A percentile compares a stretch with the other conserved stretches of the same genome.
Conservation (phyloP, 148 eudicot species). For the Gaultheria prostrata region DNA sequence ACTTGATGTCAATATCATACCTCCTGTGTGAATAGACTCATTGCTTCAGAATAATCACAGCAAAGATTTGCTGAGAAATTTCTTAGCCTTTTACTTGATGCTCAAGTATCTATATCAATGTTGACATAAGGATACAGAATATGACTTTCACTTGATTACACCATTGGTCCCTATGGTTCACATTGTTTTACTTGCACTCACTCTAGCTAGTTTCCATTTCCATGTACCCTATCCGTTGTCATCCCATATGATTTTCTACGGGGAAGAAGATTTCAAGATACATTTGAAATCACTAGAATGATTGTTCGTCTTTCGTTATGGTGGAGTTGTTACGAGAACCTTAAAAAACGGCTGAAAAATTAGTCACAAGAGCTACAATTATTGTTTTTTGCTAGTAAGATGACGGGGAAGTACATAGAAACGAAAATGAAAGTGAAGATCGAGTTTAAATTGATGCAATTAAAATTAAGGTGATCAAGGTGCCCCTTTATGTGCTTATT, state of each 20-base stretch:
- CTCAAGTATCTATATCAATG: not conserved
- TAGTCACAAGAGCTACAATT: not conserved
- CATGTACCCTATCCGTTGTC: not conserved
- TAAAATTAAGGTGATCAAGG: not conserved
- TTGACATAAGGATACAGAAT: not conserved
- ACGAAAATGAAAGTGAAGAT: not conserved
- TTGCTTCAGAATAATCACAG: not conserved
- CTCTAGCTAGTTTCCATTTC: not conserved
- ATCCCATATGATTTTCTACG: not conserved
- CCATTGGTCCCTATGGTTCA: not conserved
- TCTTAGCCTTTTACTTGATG: not conserved
- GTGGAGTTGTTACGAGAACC: not conserved
- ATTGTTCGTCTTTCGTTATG: not conserved
- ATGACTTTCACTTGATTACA: not conserved
- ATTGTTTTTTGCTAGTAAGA: not conserved
- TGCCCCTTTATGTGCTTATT: not conserved
- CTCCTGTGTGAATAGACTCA: not conserved
- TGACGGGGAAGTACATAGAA: not conserved
- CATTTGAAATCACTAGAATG: not conserved
- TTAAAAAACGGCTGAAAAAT: not conserved
- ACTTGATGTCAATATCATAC: not conserved
- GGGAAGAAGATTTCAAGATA: not conserved
- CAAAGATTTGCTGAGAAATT: conserved; percentile 15
- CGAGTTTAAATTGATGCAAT: not conserved
- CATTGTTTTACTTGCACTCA: not conserved